phyloP scores from a whole-genome alignment of 2,329 filamentous ascomycete species.

The Xylariaceae sp. region DNA sequence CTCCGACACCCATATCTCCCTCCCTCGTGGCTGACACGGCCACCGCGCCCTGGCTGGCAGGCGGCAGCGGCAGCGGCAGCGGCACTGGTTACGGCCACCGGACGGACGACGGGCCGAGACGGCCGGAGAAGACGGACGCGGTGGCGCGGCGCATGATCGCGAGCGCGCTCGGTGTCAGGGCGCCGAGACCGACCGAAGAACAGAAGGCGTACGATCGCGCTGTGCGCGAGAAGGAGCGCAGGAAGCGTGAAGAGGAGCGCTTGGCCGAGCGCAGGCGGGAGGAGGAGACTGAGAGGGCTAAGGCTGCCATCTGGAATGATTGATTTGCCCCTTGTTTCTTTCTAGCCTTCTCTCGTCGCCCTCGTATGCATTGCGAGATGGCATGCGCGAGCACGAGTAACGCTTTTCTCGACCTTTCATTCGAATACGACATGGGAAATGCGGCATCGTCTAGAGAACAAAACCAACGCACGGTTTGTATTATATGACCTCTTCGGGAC shows the following conservation, averaged over 20 bases:
- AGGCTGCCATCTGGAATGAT: conserved; percentile 81
- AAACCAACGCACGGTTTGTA: background rate
- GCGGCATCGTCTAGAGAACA: background rate
- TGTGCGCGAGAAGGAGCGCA: conserved; percentile 77
- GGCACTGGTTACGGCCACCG: too few relatives aligned
- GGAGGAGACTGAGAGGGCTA: conserved; percentile 67
- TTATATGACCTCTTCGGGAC: background rate
- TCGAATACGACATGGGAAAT: background rate
- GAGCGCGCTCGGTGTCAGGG: conserved; percentile 73
- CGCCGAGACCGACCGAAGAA: conserved; percentile 79
- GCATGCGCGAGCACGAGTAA: too few relatives aligned
- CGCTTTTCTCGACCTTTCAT: background rate
- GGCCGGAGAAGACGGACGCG: conserved; percentile 86
- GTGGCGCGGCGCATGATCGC: conserved; percentile 88
- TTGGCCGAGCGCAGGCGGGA: conserved; percentile 55
- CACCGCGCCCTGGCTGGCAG: conserved; percentile 14
- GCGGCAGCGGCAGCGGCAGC: too few relatives aligned
- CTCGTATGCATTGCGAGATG: too few relatives aligned
- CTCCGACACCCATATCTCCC: conserved; percentile 61
- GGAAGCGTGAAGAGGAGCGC: conserved; percentile 65
- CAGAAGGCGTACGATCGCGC: conserved; percentile 80
- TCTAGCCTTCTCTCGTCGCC: too few relatives aligned
- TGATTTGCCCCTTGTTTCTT: conserved; percentile 30
- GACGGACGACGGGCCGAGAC: conserved; percentile 5
- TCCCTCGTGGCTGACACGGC: conserved; percentile 29